phyloP scores from a whole-genome alignment of 805 yeast genomes.

The Clavispora phyllophila region DNA sequence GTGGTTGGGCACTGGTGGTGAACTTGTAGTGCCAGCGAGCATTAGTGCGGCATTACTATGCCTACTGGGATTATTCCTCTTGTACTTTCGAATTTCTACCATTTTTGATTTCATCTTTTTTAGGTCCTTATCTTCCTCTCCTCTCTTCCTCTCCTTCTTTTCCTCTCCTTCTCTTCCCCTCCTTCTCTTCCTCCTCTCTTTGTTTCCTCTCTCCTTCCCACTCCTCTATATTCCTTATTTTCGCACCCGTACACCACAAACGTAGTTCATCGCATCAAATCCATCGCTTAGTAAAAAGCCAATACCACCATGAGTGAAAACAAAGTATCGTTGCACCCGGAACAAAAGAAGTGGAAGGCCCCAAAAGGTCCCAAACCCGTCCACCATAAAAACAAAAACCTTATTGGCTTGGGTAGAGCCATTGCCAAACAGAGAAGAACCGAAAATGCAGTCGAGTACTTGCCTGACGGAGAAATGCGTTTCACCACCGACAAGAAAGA shows the following conservation, averaged over 20 bases:
- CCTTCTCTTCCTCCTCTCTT: not conserved
- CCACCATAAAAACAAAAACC: slow-evolving; percentile 75
- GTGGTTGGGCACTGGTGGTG: no score
- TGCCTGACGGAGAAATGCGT: slow-evolving; percentile 86
- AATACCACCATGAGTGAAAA: slow-evolving; percentile 18
- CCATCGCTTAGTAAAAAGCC: slow-evolving; percentile 1
- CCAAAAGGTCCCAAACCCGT: slow-evolving; percentile 93
- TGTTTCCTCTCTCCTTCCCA: no score
- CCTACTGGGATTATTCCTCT: no score
- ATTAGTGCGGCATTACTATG: no score
- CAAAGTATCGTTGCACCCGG: slow-evolving; percentile 42
- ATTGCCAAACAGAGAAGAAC: slow-evolving; percentile 67
- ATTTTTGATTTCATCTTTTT: no score
- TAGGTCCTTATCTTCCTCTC: no score
- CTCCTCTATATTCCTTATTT: not conserved
- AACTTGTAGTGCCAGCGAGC: no score
- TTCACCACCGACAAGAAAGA: slow-evolving; percentile 83
- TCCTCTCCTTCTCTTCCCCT: not conserved
- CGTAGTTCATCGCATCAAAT: not conserved
- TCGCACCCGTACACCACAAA: slow-evolving; percentile 1
- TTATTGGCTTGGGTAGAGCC: slow-evolving; percentile 80
- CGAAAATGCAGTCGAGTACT: slow-evolving; percentile 63
- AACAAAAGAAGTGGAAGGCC: slow-evolving; percentile 70
- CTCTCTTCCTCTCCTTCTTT: no score
- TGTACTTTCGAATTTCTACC: no score